Conservation (phyloP, 352 stramenopile species). For the Thalassiosira livingstoniorum region DNA sequence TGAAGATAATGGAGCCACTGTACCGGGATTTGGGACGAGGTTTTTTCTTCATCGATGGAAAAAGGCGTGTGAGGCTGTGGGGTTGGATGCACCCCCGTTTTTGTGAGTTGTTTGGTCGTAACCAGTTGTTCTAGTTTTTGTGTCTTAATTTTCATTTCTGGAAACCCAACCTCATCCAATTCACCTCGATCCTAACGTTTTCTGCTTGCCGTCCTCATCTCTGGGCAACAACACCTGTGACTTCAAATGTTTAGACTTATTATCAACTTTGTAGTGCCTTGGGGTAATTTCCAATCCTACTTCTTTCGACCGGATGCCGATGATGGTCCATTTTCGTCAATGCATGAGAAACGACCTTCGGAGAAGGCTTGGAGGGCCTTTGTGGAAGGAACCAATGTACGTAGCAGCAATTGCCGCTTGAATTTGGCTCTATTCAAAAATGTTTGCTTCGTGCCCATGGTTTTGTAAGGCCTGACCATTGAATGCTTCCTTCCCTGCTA, state of each 20-base stretch:
- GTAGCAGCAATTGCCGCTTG: too few species aligned
- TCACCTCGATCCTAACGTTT: conserved; percentile 4
- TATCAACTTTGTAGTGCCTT: conserved; percentile 59
- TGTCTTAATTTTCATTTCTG: background rate
- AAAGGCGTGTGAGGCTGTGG: conserved; percentile 33
- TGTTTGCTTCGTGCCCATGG: too few species aligned
- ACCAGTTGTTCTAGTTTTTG: background rate
- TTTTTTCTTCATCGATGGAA: conserved; percentile 47
- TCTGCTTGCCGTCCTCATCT: background rate
- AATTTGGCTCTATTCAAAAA: too few species aligned
- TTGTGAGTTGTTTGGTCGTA: conserved; percentile 36
- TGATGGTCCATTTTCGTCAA: conserved; percentile 42
- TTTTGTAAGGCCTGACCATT: too few species aligned
- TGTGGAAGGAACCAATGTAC: conserved; percentile 37
- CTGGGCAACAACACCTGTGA: background rate
- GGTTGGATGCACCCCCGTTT: conserved; percentile 37
- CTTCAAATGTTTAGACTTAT: conserved; percentile 31
- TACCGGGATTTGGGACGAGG: conserved; percentile 2
- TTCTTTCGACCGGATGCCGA: conserved; percentile 53
- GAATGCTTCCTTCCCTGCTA: too few species aligned
- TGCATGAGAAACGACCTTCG: conserved; percentile 26
- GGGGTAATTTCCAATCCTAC: conserved; percentile 61
- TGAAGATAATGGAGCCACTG: conserved; percentile 22
- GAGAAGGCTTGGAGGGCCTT: conserved; percentile 53
- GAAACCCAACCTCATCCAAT: background rate